phyloP scores from a whole-genome alignment of 441 rosid species.

The Euphorbia celastroides region DNA sequence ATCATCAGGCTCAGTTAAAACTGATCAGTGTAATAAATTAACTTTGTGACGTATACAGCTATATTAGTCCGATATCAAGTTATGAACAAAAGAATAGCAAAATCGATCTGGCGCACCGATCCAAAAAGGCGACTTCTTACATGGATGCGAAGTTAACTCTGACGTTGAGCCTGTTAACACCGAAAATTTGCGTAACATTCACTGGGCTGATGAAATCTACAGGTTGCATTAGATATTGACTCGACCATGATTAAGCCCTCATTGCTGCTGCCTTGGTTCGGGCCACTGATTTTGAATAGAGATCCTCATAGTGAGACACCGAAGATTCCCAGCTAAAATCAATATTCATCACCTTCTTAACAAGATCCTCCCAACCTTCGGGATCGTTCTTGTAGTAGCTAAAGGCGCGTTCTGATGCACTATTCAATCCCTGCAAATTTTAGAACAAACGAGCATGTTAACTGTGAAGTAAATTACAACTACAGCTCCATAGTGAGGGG shows the following conservation, averaged over 20 bases:
- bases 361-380: constrained; percentile 57
- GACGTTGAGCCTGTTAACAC: too few species aligned
- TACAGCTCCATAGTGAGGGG: too few species aligned
- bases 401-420: constrained; percentile 69
- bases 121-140: too few species aligned
- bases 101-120: too few species aligned
- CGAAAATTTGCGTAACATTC: too few species aligned
- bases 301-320: constrained; percentile 73
- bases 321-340: constrained; percentile 89
- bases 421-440: constrained; percentile 46
- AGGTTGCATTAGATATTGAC: background rate
- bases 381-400: constrained; percentile 32
- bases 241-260: constrained; percentile 17
- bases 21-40: too few species aligned
- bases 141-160: too few species aligned
- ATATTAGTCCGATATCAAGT: too few species aligned
- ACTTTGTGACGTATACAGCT: background rate
- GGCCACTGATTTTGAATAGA: constrained; percentile 57
- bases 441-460: too few species aligned
- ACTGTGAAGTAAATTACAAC: background rate
- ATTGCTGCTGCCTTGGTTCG: constrained; percentile 52
- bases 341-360: constrained; percentile 59
- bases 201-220: background rate
- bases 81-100: too few species aligned
- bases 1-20: background rate